These are phyloP conservation scores for Physcomitrium patens DNA, from an alignment of 225 moss, liverwort and hornwort genomes.

Conservation along the genomic window DNA sequence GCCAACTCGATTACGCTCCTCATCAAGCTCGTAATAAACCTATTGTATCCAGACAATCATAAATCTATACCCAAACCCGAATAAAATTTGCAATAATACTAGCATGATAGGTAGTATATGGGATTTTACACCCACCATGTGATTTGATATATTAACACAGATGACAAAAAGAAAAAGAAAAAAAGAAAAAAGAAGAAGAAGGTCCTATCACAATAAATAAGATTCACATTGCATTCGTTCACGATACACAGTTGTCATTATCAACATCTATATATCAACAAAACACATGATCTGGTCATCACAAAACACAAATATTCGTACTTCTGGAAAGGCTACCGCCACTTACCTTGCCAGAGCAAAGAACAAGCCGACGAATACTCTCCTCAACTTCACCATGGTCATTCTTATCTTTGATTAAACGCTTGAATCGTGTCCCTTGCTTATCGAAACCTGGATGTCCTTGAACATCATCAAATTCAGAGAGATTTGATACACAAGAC, in stretches of 20 bases:
- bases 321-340: neutral
- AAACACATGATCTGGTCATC: too few species aligned
- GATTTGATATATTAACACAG: too few species aligned
- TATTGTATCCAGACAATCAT: conserved; percentile 33
- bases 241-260: too few species aligned
- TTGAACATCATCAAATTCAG: conserved; percentile 88
- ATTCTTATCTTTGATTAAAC: conserved; percentile 88
- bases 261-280: too few species aligned
- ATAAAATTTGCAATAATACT: neutral
- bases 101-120: neutral
- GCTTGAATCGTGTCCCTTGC: conserved; percentile 91
- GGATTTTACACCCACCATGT: too few species aligned
- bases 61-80: neutral
- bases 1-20: conserved; percentile 79
- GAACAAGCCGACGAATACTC: conserved; percentile 72
- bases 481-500: conserved; percentile 83
- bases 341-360: conserved; percentile 95
- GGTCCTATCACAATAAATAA: neutral
- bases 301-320: neutral
- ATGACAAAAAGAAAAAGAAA: too few species aligned
- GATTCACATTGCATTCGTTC: too few species aligned
- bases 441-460: conserved; percentile 90
- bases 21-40: conserved; percentile 98
- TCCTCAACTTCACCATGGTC: conserved; percentile 63
- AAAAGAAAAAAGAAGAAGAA: too few species aligned